These are phyloP conservation scores for Erysiphe pulchra DNA, from an alignment of 2,329 filamentous ascomycete species.

Conservation along the genomic window DNA sequence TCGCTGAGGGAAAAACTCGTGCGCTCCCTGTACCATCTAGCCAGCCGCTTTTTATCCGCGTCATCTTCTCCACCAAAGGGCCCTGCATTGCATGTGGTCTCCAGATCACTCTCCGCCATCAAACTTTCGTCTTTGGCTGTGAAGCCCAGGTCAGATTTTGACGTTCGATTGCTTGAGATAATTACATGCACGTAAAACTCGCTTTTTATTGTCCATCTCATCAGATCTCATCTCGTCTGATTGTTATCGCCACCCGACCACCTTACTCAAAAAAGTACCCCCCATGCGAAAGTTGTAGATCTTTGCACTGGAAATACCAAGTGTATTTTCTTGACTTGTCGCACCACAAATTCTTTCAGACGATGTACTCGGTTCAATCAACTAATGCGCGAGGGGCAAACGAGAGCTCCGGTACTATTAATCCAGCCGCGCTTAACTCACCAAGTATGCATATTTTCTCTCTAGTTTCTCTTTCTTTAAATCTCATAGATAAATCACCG, in stretches of 20 bases:
- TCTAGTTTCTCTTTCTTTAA: no score
- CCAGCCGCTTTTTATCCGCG: no score
- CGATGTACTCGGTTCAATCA: constrained; percentile 33
- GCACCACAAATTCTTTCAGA: neutral
- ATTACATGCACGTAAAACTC: no score
- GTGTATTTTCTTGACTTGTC: neutral
- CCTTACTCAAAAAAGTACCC: neutral
- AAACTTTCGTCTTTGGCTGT: no score
- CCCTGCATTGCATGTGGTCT: neutral
- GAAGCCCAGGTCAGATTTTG: no score
- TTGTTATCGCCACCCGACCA: no score
- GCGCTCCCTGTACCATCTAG: no score
- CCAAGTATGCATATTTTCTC: constrained; percentile 27
- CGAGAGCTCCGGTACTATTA: constrained; percentile 71
- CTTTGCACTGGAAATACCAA: neutral
- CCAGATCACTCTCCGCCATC: neutral
- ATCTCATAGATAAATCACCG: no score
- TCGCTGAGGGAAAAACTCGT: no score
- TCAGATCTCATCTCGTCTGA: no score
- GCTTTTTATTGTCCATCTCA: no score
- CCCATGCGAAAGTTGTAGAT: neutral
- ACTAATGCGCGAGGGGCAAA: constrained; percentile 34
- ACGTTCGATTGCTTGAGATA: no score
- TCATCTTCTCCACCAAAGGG: neutral
- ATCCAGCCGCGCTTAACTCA: constrained; percentile 66